Percentiles rank a stretch among this genome's conserved stretches.
These are phyloP conservation scores for Echinochloa phyllopogon DNA, from an alignment of 176 grass and related monocot genomes.

Conservation along the genomic window DNA sequence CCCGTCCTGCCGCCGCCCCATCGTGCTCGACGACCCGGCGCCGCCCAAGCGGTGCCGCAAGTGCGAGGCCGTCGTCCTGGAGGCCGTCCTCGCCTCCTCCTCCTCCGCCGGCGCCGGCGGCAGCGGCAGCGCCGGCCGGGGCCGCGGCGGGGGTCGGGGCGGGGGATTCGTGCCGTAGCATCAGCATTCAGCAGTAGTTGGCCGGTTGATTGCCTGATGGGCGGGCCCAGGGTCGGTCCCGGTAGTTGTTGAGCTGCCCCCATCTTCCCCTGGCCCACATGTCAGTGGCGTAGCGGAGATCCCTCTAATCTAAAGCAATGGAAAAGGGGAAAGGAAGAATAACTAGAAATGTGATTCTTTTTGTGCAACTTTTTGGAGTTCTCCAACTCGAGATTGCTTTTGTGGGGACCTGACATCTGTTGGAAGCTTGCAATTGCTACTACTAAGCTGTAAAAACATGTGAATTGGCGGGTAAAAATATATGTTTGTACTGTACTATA, in stretches of 20 bases:
- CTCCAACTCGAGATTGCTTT: background rate
- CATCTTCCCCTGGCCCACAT: slow-evolving; percentile 35
- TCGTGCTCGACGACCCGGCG: slow-evolving; percentile 55
- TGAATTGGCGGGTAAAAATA: background rate
- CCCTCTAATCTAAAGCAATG: slow-evolving; percentile 20
- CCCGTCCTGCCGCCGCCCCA: slow-evolving; percentile 73
- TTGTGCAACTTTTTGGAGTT: slow-evolving; percentile 33
- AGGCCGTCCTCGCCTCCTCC: slow-evolving; percentile 47
- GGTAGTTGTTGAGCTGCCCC: slow-evolving; percentile 39
- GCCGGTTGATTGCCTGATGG: slow-evolving; percentile 5
- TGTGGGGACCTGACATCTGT: slow-evolving; percentile 23
- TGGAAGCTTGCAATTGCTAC: background rate
- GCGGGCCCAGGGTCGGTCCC: slow-evolving; percentile 10
- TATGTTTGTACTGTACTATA: background rate
- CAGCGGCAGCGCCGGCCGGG: slow-evolving; percentile 23
- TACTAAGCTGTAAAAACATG: background rate
- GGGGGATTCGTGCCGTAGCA: slow-evolving; percentile 77
- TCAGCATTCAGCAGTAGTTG: slow-evolving; percentile 21
- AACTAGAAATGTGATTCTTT: slow-evolving; percentile 49
- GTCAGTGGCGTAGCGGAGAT: slow-evolving; percentile 32
- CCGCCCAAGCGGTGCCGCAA: slow-evolving; percentile 63
- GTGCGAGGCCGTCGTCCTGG: slow-evolving; percentile 63
- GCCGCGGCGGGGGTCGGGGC: slow-evolving; percentile 28
- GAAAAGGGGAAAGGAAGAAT: slow-evolving; percentile 35
- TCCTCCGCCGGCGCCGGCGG: background rate